Percentiles rank a stretch among this genome's conserved stretches.
Evolutionary conservation across 257 asterid genomes (phyloP).

Genomic region (Paulownia fortunei): DNA sequence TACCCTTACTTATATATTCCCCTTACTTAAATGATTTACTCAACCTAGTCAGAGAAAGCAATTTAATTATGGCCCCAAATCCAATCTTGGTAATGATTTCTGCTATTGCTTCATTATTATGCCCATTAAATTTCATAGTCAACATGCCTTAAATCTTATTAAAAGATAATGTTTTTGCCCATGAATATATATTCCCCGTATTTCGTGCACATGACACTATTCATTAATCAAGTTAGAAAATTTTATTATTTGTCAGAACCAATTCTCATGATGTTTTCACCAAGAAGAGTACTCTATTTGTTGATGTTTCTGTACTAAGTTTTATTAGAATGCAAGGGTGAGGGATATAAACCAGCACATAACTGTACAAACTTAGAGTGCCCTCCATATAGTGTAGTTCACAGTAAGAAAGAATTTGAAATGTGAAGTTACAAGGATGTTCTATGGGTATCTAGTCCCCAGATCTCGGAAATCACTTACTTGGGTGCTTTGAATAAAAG

Average conservation of each 20-base stretch:
- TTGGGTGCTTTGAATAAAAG: not conserved
- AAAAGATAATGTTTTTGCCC: no score
- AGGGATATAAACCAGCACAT: not conserved
- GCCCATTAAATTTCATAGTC: no score
- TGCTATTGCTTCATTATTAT: no score
- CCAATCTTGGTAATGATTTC: no score
- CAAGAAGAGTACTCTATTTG: not conserved
- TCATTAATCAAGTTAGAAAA: not conserved
- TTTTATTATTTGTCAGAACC: not conserved
- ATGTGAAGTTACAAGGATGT: slow-evolving; percentile 15
- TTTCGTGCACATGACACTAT: no score
- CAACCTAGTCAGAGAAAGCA: no score
- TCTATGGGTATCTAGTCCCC: not conserved
- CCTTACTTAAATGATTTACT: no score
- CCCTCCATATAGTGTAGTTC: slow-evolving; percentile 2
- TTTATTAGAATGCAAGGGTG: not conserved
- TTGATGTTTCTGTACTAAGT: not conserved
- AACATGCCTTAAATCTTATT: no score
- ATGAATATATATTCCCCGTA: not conserved
- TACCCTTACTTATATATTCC: no score
- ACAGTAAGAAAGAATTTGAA: slow-evolving; percentile 5
- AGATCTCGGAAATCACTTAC: not conserved
- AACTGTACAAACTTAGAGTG: slow-evolving; percentile 7
- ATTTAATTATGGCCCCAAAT: no score
- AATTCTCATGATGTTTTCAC: no score